Base-by-base conservation (phyloP, 2,329 filamentous ascomycete genomes). In the Venturia effusa region DNA sequence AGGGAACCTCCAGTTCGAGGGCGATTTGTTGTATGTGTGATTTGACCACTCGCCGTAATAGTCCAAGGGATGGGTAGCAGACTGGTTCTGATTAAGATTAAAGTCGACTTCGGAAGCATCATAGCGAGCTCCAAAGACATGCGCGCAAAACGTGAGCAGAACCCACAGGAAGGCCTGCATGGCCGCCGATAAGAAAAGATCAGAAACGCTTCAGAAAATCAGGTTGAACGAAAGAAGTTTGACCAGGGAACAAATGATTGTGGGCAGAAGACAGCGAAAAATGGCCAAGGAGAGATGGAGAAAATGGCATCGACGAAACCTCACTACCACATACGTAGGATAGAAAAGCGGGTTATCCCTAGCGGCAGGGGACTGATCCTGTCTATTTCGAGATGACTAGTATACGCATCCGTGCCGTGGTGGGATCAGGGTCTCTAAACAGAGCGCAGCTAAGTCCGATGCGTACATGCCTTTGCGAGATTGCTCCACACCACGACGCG, bases 1-100 rank as follows among this genome's bases (percentile, higher is more conserved):
- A 0, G 84, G 84, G 65, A 87, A 80, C 32, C 85, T 78, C 84
- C 84, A 87, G 68, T 84, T 86, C 0, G 75, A 69, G 1, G 84
- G 84, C 30, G 83, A 86, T 0, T 75, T 71, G 17, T 72, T 70
- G 67, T 82, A 86, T 7, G 68, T 71, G 69, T 83, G 80, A 57
- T 57, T 57, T 24, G 51, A 66, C 80, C 82, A 80, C 74, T 77
- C 72, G 65, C 83, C 79, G 68, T 73, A 79, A 71, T 87, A 87
- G 48, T 87, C 79, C 55, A 80, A 72, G 1, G 83, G 82, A 60
- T 78, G 71, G 11, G 69, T 77, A 27, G 84, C 83, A 43, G 77
- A 73, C 67, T 79, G 70, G 71, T 87, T 86, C 66, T 77, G 77
- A 71, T 87, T 87, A 66, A 87, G 74, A 68, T 86, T 87, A 72